A percentile compares a stretch with the other conserved stretches of the same genome.
Conservation (phyloP, 345 rosid genomes). For the Geranium rotundifolium region DNA sequence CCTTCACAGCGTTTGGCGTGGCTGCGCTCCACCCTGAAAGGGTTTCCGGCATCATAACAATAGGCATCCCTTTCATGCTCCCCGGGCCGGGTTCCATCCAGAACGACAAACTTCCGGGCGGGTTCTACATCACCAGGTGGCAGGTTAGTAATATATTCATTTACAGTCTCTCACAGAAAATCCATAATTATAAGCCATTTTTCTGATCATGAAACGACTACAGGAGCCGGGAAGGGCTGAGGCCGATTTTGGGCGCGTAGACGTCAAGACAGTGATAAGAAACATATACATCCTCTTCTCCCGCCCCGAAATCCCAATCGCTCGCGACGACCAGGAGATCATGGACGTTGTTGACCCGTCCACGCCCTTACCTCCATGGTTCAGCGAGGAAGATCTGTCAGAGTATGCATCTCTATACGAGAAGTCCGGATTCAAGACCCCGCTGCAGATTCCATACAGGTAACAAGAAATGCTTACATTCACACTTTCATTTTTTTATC, state of each 20-base stretch:
- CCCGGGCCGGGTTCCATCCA: constrained; percentile 9
- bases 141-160: constrained; percentile 16
- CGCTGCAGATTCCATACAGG: constrained; percentile 49
- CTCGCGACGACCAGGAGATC: constrained; percentile 41
- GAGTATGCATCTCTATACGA: constrained; percentile 38
- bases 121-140: constrained; percentile 45
- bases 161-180: no score
- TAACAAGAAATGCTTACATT: neutral
- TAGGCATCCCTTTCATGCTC: constrained; percentile 35
- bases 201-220: neutral
- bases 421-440: constrained; percentile 45
- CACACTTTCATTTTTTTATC: no score
- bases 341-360: constrained; percentile 48
- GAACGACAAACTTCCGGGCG: constrained; percentile 35
- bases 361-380: constrained; percentile 47
- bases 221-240: constrained; percentile 53
- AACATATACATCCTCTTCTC: constrained; percentile 44
- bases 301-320: constrained; percentile 42
- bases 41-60: constrained; percentile 31
- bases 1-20: constrained; percentile 26
- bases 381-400: constrained; percentile 40
- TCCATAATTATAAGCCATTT: neutral
- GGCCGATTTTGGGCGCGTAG: constrained; percentile 48
- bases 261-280: constrained; percentile 43
- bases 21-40: constrained; percentile 36